phyloP scores from a whole-genome alignment of 495 filamentous ascomycete genomes.

The Hyaloscypha variabilis region DNA sequence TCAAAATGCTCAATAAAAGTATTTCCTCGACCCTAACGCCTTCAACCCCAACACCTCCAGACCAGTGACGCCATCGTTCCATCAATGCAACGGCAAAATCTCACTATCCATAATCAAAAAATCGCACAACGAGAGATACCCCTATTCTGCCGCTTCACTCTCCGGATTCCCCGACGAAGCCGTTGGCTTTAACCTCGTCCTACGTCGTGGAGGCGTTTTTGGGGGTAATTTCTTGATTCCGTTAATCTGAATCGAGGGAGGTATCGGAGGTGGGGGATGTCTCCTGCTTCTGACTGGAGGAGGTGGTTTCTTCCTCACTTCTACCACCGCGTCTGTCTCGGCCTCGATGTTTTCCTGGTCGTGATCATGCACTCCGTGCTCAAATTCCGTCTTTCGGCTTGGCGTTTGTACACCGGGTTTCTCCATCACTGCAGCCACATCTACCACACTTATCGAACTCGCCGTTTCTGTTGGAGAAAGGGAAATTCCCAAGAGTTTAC shows the following conservation, averaged over 20 bases:
- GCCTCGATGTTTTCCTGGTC: constrained; percentile 7
- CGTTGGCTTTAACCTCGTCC: constrained; percentile 41
- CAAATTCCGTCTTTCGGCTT: constrained; percentile 57
- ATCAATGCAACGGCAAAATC: neutral
- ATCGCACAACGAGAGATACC: neutral
- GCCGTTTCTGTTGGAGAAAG: constrained; percentile 47
- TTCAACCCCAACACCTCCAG: neutral
- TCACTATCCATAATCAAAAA: neutral
- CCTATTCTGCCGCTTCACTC: neutral
- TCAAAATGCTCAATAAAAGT: neutral
- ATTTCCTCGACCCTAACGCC: neutral
- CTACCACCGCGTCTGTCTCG: constrained; percentile 13
- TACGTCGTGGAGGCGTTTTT: constrained; percentile 54
- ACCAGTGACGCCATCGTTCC: neutral
- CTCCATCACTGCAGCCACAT: constrained; percentile 78
- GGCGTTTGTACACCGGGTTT: constrained; percentile 86
- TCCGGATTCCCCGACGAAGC: constrained; percentile 17
- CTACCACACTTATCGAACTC: constrained; percentile 69
- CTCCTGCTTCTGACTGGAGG: constrained; percentile 39
- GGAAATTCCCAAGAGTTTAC: constrained; percentile 51
- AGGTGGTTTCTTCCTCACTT: constrained; percentile 27
- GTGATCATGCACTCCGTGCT: constrained; percentile 13
- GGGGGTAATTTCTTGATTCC: constrained; percentile 53
- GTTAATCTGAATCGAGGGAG: constrained; percentile 30
- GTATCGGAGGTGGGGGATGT: constrained; percentile 44